Evolutionary conservation across 768 basidiomycete species (phyloP).

Genomic region (Lentinula sp.): DNA sequence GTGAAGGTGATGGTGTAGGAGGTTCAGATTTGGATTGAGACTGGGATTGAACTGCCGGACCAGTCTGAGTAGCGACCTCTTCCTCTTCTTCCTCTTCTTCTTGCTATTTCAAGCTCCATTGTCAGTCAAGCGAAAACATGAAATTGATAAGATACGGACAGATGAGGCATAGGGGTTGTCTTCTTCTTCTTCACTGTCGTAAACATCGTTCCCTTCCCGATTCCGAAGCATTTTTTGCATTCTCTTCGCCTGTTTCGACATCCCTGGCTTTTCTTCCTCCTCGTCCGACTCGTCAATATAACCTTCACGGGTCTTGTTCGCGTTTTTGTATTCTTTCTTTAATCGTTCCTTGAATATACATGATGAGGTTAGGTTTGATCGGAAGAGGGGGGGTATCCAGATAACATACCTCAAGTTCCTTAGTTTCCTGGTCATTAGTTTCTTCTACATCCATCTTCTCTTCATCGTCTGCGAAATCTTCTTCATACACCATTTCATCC

Average conservation of each 20-base stretch:
- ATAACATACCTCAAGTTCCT: slow-evolving; percentile 61
- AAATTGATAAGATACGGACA: slow-evolving; percentile 32
- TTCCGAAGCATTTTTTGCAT: slow-evolving; percentile 85
- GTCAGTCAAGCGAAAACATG: slow-evolving; percentile 4
- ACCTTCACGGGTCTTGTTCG: slow-evolving; percentile 68
- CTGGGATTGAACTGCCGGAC: slow-evolving; percentile 36
- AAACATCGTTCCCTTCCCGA: slow-evolving; percentile 74
- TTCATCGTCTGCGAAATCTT: slow-evolving; percentile 84
- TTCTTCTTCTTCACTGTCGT: slow-evolving; percentile 82
- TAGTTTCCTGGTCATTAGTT: slow-evolving; percentile 74
- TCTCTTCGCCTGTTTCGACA: slow-evolving; percentile 67
- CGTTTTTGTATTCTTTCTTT: slow-evolving; percentile 74
- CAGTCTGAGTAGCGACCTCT: slow-evolving; percentile 33
- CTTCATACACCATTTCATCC: slow-evolving; percentile 80
- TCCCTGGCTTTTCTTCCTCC: slow-evolving; percentile 49
- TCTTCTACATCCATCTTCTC: slow-evolving; percentile 68
- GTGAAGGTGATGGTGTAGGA: slow-evolving; percentile 36
- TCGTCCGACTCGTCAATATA: slow-evolving; percentile 74
- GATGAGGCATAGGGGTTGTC: slow-evolving; percentile 80
- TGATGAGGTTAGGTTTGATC: not conserved
- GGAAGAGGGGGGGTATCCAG: not conserved
- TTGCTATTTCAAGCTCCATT: slow-evolving; percentile 21
- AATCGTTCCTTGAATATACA: slow-evolving; percentile 57
- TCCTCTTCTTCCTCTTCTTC: slow-evolving; percentile 76
- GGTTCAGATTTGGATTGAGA: slow-evolving; percentile 28